phyloP scores from a whole-genome alignment of 768 basidiomycete species.

The Boletus sp. region DNA sequence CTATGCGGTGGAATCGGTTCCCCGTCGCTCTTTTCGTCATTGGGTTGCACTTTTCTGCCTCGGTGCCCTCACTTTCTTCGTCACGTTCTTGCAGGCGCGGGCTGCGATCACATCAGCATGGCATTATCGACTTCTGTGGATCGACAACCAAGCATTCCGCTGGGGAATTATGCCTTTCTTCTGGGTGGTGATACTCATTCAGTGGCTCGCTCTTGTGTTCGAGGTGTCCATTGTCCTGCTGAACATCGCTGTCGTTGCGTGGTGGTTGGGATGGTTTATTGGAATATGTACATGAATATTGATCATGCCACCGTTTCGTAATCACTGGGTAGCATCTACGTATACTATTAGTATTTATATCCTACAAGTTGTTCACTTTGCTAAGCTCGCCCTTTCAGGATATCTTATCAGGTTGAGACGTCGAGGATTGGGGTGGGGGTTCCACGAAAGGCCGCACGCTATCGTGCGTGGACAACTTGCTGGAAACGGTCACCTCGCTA shows the following conservation, averaged over 20 bases:
- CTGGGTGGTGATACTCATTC: constrained; percentile 58
- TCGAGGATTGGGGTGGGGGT: background rate
- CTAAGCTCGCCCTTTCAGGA: background rate
- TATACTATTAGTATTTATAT: constrained; percentile 15
- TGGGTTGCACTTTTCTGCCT: constrained; percentile 63
- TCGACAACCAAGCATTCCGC: constrained; percentile 58
- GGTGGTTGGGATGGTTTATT: constrained; percentile 77
- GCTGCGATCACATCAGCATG: constrained; percentile 53
- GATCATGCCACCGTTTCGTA: background rate
- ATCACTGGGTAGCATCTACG: background rate
- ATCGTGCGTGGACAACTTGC: background rate
- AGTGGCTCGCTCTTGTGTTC: constrained; percentile 62
- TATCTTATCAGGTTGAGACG: background rate
- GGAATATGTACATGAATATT: constrained; percentile 41
- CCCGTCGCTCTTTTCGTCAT: constrained; percentile 61
- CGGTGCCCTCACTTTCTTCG: constrained; percentile 42
- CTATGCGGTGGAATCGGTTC: constrained; percentile 57
- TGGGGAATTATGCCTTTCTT: constrained; percentile 64
- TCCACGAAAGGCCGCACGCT: constrained; percentile 1
- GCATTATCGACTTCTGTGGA: constrained; percentile 54
- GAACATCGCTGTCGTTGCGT: constrained; percentile 55
- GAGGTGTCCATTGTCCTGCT: constrained; percentile 56
- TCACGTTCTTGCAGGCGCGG: constrained; percentile 54
- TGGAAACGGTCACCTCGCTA: background rate
- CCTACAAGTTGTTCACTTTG: background rate